Conservation (phyloP, 2,329 filamentous ascomycete genomes). For the Fusarium torulosum region DNA sequence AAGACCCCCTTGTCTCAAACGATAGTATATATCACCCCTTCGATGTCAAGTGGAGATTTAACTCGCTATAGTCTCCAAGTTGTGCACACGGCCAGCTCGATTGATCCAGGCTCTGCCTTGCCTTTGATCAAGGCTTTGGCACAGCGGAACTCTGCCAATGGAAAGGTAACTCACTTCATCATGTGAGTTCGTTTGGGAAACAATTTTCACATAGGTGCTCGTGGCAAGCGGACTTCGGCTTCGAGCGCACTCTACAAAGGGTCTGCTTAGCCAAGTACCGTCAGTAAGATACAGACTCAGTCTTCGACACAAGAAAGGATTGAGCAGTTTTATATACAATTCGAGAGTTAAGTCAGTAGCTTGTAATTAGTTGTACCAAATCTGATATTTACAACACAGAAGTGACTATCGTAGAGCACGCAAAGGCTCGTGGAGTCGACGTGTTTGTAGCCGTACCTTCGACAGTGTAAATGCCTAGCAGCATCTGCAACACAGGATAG, state of each 20-base stretch:
- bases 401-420: background rate
- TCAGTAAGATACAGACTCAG: background rate
- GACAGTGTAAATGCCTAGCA: background rate
- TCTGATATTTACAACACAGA: background rate
- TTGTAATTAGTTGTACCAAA: rapidly evolving
- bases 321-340: background rate
- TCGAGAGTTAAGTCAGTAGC: background rate
- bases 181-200: no score
- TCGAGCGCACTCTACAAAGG: background rate
- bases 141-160: background rate
- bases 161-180: background rate
- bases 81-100: background rate
- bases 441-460: background rate
- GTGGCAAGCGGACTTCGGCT: background rate
- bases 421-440: background rate
- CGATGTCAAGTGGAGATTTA: no score
- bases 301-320: background rate
- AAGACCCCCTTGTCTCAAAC: no score
- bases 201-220: no score
- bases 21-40: no score
- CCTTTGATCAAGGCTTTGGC: background rate
- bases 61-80: no score
- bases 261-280: background rate
- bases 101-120: background rate
- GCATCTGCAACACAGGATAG: no score